Evolutionary conservation across 1,284 basidiomycete species (phyloP).

Genomic region (Vanrija sp.): DNA sequence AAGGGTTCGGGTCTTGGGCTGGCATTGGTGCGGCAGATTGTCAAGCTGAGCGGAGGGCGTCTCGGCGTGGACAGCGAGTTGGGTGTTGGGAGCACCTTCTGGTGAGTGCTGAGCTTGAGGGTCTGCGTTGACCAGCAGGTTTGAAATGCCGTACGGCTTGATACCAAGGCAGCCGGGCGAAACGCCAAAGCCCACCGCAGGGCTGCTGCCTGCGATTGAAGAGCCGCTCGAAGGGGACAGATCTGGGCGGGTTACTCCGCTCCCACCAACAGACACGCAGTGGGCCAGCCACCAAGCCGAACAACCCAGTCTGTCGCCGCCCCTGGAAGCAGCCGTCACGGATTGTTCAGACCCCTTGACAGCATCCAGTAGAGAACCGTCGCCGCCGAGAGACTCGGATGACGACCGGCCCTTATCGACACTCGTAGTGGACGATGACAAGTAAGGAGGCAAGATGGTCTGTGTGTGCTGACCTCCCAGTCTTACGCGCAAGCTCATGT

Average conservation of each 20-base stretch:
- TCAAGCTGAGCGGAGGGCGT: conserved; percentile 73
- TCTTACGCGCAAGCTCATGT: conserved; percentile 76
- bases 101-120: conserved; percentile 15
- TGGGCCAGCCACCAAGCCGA: too few relatives aligned
- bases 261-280: background rate
- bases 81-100: conserved; percentile 44
- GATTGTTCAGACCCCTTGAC: too few relatives aligned
- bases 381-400: too few relatives aligned
- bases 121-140: background rate
- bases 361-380: too few relatives aligned
- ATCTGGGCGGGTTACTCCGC: too few relatives aligned
- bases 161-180: background rate
- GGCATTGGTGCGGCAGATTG: conserved; percentile 82
- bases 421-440: conserved; percentile 51
- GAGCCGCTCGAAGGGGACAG: background rate
- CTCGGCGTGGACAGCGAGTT: conserved; percentile 56
- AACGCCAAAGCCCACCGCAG: background rate
- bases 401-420: too few relatives aligned
- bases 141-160: conserved; percentile 3
- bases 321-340: too few relatives aligned
- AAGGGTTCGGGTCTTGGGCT: conserved; percentile 82
- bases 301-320: too few relatives aligned
- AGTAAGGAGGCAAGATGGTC: conserved; percentile 1
- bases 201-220: background rate
- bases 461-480: conserved; percentile 29